phyloP scores from a whole-genome alignment of 1,139 yeast species.

The Lodderomyces theae region DNA sequence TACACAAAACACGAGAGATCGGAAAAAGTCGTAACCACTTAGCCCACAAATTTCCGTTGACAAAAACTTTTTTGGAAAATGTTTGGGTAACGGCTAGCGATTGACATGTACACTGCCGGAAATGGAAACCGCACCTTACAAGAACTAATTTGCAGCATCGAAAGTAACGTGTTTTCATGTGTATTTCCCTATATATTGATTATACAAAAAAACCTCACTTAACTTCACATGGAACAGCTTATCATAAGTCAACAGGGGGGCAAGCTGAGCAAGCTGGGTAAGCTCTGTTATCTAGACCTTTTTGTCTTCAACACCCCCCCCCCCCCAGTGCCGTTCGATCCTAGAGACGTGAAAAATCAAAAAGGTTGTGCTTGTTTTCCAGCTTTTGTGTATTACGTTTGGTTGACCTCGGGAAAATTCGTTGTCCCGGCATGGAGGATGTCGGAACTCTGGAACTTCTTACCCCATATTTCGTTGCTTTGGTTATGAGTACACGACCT shows the following conservation, averaged over 20 bases:
- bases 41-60: background rate
- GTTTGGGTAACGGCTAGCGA: no score
- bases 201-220: no score
- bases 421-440: slow-evolving; percentile 2
- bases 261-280: no score
- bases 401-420: slow-evolving; percentile 1
- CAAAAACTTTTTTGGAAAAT: background rate
- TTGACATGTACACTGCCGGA: background rate
- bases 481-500: background rate
- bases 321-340: no score
- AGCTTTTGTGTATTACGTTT: background rate
- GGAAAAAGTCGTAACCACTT: slow-evolving; percentile 2
- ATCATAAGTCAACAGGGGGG: no score
- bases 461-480: slow-evolving; percentile 2
- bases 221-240: no score
- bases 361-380: no score
- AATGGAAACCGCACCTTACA: background rate
- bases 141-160: background rate
- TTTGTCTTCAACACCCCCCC: no score
- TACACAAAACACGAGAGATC: background rate
- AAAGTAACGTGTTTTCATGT: slow-evolving; percentile 1
- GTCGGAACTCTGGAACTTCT: background rate
- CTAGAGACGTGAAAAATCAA: no score
- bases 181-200: no score
- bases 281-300: no score